Evolutionary conservation across 805 yeast genomes (phyloP).

Genomic region (Pichia californica): DNA sequence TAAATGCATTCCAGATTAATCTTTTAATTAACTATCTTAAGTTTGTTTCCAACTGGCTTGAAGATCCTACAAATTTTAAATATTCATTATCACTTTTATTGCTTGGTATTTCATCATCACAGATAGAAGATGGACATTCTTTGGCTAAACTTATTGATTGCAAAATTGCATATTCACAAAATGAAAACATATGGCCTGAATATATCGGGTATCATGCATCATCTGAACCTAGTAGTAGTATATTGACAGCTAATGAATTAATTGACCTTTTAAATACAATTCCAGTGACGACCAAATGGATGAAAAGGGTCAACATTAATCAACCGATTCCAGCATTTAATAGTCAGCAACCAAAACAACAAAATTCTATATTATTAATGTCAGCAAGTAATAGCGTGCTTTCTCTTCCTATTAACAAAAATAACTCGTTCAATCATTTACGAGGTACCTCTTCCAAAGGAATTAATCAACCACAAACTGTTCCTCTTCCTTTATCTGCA

Average conservation of each 20-base stretch:
- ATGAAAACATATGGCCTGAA: constrained; percentile 17
- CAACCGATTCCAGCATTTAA: neutral
- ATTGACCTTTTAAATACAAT: neutral
- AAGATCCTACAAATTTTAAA: constrained; percentile 13
- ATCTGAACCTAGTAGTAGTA: neutral
- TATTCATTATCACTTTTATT: constrained; percentile 17
- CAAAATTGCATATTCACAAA: constrained; percentile 12
- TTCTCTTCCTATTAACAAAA: constrained; percentile 2
- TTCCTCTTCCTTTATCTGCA: neutral
- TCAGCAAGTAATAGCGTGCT: constrained; percentile 9
- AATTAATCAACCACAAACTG: no score
- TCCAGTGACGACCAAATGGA: neutral
- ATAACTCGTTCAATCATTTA: neutral
- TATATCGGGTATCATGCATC: constrained; percentile 5
- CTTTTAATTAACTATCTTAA: constrained; percentile 20
- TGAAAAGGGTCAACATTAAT: constrained; percentile 1
- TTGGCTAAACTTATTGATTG: constrained; percentile 6
- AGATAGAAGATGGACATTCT: neutral
- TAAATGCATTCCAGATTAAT: constrained; percentile 21
- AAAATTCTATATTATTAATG: neutral
- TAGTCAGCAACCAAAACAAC: constrained; percentile 1
- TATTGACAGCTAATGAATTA: constrained; percentile 2
- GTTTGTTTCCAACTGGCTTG: constrained; percentile 19
- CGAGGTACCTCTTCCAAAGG: neutral
- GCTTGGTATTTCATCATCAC: constrained; percentile 9